A percentile compares a stretch with the other conserved stretches of the same genome.
Evolutionary conservation across 208 protist species (phyloP).

Genomic region (Endotrypanum monterogeii): DNA sequence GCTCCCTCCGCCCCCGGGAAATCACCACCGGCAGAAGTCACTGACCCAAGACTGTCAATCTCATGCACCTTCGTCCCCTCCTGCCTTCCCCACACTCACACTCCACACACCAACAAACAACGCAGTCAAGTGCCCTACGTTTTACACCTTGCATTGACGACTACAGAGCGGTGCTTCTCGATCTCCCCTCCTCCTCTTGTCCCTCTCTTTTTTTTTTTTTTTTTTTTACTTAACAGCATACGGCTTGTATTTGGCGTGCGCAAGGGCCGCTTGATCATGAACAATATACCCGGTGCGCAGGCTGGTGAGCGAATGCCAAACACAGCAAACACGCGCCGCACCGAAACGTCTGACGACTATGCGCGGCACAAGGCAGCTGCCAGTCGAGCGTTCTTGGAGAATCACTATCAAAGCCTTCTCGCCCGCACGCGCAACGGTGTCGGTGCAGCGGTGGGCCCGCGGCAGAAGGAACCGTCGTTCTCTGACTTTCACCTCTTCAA

Average conservation of each 20-base stretch:
- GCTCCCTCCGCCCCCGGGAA: background rate
- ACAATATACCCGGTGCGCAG: background rate
- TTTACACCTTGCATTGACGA: background rate
- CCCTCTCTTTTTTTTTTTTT: background rate
- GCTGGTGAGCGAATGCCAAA: slow-evolving; percentile 23
- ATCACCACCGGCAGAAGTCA: background rate
- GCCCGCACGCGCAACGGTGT: slow-evolving; percentile 56
- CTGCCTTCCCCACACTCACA: background rate
- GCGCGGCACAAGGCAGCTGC: slow-evolving; percentile 84
- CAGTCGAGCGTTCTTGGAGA: slow-evolving; percentile 87
- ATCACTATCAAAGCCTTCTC: slow-evolving; percentile 79
- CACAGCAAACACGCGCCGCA: slow-evolving; percentile 42
- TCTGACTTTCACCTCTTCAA: slow-evolving; percentile 90
- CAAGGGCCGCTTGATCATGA: slow-evolving; percentile 6
- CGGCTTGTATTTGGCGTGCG: background rate
- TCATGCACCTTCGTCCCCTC: background rate
- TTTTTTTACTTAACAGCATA: background rate
- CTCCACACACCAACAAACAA: background rate
- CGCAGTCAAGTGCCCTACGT: background rate
- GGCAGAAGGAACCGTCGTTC: slow-evolving; percentile 66
- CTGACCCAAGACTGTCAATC: background rate
- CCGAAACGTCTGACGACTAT: slow-evolving; percentile 70
- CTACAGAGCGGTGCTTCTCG: too few species aligned
- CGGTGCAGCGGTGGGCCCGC: slow-evolving; percentile 61
- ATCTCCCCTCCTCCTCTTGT: background rate